Base-by-base conservation (phyloP, 768 basidiomycete genomes). In the Boletus subcaerulescens region DNA sequence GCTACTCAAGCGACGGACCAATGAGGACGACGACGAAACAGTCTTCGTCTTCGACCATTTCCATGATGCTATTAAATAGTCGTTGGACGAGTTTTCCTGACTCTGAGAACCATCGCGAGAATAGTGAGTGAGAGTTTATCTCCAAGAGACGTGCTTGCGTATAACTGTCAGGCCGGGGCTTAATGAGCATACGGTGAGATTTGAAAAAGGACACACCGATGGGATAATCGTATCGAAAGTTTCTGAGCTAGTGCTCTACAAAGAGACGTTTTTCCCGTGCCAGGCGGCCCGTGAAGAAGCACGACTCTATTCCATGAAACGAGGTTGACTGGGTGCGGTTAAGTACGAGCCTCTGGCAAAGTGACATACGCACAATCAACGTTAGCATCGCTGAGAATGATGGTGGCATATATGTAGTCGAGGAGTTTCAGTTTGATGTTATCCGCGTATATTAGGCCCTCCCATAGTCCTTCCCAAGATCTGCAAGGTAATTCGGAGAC, bases 61-160 rank as follows among this genome's bases (percentile, higher is more conserved):
- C 94, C 38, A 81, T 90, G 53, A 99, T 93, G 55, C 81, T 89
- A 38, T 79, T 82, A 68, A 98, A 99, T 17, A 99, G 77, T 45
- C 89, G 83, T 65, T 98, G 96, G 2, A 99, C 97, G 29, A 99
- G 84, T 71, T 99, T 99, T 15, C 97, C 97, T 0, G 94, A 97
- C 68, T 99, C 97, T 0, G 95, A 98, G 73, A 98, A 99, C 96
- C 97, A 99, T 62, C 94, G 91, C 15, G 93, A 95, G 70, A 99
- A 98, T 15, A 99, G 80, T 2, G 95, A 98, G 73, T 98, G 97
- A 0, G 97, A 95, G 68, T 98, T 98, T 65, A 99, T 97, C 71
- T 99, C 97, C 43, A 99, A 81, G 12, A 99, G 77, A 44, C 93
- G 89, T 35, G 92, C 83, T 70, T 90, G 81, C 0, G 88, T 77